Base-by-base conservation (phyloP, 2,329 filamentous ascomycete species). In the Teratosphaeria epicoccoides region DNA sequence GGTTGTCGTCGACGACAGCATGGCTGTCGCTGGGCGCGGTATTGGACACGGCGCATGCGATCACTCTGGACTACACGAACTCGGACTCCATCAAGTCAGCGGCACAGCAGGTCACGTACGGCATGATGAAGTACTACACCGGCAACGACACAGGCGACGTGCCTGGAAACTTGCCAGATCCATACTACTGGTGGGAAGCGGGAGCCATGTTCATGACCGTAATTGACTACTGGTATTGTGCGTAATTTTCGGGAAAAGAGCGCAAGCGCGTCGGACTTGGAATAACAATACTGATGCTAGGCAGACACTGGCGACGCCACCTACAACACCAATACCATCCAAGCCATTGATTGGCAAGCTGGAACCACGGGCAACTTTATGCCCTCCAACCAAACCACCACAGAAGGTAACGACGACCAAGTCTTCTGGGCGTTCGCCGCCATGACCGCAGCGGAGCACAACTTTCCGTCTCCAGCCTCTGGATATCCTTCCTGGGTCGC, bases 161-260 rank as follows among this genome's bases (percentile, higher is more conserved):
- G 14, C 76, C 76, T 4, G 77, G 77, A 24, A 68, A 75, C 48
- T 70, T 89, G 28, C 79, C 81, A 1, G 65, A 74, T 22, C 84
- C 84, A 55, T 84, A 84, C 65, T 87, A 86, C 73, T 88, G 84
- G 84, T 87, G 83, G 84, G 80, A 87, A 65, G 80, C 79, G 17
- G 66, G 66, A 20, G 66, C 61, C 50, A 68, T 88, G 70, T 85
- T 84, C 75, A 80, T 82, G 56, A 78, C 81, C 1, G 71, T 85
- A 59, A 73, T 87, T 43, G 82, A 87, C 66, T 87, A 87, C 66
- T 84, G 81, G 79, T 78, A 82, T 55, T 75, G 25, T 28, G 14
- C 23, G 24, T 29, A 11, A 23, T 40, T 7, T 9, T 9, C 14
- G 14, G 4, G 14, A 7, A 2, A 20, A 20, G 17, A 9, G n/a